These are phyloP conservation scores for Fusarium piperis DNA, from an alignment of 2,329 filamentous ascomycete genomes.

Conservation along the genomic window DNA sequence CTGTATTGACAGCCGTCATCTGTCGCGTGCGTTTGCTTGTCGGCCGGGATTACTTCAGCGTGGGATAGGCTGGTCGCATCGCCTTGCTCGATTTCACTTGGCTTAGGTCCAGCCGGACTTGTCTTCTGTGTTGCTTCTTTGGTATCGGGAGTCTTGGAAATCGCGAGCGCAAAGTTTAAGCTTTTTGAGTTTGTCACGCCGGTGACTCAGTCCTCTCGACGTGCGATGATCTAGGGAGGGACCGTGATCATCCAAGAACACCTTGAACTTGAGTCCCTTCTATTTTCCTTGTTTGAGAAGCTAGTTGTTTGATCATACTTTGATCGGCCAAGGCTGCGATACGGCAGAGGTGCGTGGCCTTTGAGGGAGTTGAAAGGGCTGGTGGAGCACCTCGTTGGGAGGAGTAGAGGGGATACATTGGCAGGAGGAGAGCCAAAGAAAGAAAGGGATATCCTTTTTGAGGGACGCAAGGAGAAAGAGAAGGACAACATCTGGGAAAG, in stretches of 20 bases:
- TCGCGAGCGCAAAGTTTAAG: neutral
- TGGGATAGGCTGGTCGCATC: neutral
- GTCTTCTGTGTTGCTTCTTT: neutral
- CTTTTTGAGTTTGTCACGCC: neutral
- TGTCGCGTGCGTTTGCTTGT: neutral
- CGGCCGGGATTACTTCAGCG: neutral
- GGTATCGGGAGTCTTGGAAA: neutral
- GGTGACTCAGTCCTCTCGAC: slow-evolving; percentile 4
- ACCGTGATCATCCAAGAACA: neutral
- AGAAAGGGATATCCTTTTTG: neutral
- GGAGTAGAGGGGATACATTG: neutral
- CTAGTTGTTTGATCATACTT: neutral
- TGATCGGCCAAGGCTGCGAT: neutral
- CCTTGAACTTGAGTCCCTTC: neutral
- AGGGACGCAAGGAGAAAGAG: neutral
- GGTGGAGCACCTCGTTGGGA: neutral
- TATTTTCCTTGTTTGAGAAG: neutral
- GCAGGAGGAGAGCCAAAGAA: neutral
- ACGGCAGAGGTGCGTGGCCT: slow-evolving; percentile 7
- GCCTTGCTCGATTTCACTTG: neutral
- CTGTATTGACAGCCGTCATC: neutral
- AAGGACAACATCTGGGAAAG: neutral
- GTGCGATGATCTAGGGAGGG: neutral
- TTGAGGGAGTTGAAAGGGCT: neutral
- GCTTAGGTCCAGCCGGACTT: neutral